Evolutionary conservation across 306 rosid genomes (phyloP).

Genomic region (Lathyrus tuberosus): DNA sequence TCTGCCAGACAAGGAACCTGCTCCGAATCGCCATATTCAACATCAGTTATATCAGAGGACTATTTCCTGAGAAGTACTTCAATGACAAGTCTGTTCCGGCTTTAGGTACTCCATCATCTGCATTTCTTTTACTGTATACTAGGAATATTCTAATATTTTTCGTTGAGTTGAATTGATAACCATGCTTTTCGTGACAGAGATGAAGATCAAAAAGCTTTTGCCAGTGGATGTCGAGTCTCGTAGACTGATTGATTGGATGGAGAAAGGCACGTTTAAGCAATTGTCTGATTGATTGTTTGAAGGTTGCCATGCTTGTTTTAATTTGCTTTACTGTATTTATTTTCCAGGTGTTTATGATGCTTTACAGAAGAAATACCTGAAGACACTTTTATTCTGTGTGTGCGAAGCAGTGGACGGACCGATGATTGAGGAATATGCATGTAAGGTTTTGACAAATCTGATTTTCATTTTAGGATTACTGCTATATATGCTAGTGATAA

Average conservation of each 20-base stretch:
- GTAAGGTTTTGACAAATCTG: conserved; percentile 51
- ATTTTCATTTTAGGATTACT: conserved; percentile 20
- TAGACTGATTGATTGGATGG: conserved; percentile 97
- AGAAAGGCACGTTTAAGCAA: conserved; percentile 60
- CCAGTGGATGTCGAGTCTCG: conserved; percentile 95
- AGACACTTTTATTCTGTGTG: conserved; percentile 83
- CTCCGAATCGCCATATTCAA: conserved; percentile 94
- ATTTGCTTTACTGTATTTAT: conserved; percentile 2
- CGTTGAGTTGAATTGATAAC: conserved; percentile 36
- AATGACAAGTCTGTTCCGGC: conserved; percentile 93
- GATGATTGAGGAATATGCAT: conserved; percentile 95
- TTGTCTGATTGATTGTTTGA: conserved; percentile 17
- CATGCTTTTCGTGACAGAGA: conserved; percentile 56
- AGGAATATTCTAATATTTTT: not conserved
- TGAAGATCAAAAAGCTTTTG: conserved; percentile 93
- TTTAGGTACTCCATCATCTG: conserved; percentile 54
- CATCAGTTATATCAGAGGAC: conserved; percentile 94
- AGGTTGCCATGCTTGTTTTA: conserved; percentile 15
- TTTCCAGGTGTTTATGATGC: conserved; percentile 89
- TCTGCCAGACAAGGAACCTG: conserved; percentile 84
- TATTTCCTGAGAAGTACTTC: conserved; percentile 93
- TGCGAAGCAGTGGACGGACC: conserved; percentile 88
- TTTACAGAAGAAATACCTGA: conserved; percentile 79
- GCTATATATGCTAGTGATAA: conserved; percentile 11
- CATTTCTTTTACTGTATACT: not conserved